Evolutionary conservation across 2,329 filamentous ascomycete species (phyloP).

Genomic region (Pseudocercospora crystallina): DNA sequence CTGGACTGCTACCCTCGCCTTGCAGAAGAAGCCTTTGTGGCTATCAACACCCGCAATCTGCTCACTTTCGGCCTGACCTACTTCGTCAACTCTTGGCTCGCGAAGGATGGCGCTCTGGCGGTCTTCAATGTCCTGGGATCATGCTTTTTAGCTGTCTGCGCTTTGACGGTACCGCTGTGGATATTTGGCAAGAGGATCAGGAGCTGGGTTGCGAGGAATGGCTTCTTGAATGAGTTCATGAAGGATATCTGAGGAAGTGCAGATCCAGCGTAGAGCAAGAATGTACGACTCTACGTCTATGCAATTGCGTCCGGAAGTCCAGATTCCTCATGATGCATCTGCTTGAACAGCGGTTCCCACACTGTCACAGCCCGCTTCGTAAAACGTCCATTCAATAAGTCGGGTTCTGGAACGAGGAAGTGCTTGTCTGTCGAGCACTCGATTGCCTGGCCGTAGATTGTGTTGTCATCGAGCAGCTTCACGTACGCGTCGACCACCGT

Average conservation of each 20-base stretch:
- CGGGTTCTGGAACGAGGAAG: slow-evolving; percentile 13
- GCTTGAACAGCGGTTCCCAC: slow-evolving; percentile 21
- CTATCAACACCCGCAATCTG: slow-evolving; percentile 52
- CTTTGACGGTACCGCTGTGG: slow-evolving; percentile 52
- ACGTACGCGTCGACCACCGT: slow-evolving; percentile 17
- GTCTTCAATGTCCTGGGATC: slow-evolving; percentile 34
- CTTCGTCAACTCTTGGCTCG: slow-evolving; percentile 38
- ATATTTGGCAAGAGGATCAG: slow-evolving; percentile 48
- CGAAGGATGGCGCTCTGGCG: slow-evolving; percentile 27
- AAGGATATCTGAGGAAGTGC: slow-evolving; percentile 24
- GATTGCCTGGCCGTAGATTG: slow-evolving; percentile 13
- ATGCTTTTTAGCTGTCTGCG: slow-evolving; percentile 45
- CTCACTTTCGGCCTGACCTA: slow-evolving; percentile 50
- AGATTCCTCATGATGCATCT: slow-evolving; percentile 15
- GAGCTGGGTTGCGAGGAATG: slow-evolving; percentile 41
- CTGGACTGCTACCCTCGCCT: slow-evolving; percentile 50
- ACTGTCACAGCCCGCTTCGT: slow-evolving; percentile 19
- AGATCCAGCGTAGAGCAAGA: too few relatives aligned
- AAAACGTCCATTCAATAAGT: slow-evolving; percentile 11
- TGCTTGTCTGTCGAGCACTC: slow-evolving; percentile 17
- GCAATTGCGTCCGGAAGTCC: slow-evolving; percentile 14
- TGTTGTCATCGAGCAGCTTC: slow-evolving; percentile 14
- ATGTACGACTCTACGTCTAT: not conserved
- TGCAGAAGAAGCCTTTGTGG: slow-evolving; percentile 53
- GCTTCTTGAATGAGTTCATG: slow-evolving; percentile 36